Base-by-base conservation (phyloP, 805 yeast species). In the Schwanniomyces pseudopolymorphus region DNA sequence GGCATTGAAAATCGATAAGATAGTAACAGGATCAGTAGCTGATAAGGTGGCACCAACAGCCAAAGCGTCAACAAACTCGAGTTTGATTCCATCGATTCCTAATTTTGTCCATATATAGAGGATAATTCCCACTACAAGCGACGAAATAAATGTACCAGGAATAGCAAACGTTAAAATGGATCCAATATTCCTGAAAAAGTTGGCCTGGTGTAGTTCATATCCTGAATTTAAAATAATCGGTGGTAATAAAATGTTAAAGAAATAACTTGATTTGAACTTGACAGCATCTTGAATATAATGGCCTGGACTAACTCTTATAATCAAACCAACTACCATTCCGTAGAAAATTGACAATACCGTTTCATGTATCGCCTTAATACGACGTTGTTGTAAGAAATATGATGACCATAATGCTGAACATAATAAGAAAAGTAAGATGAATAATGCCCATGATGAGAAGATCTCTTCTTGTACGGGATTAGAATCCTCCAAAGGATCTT, bases 11-110 rank as follows among this genome's bases (percentile, higher is more conserved):
- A 94, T 94, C 11, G 98, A 90, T 55, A 94, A 71, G 59, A 94
- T 92, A 1, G 99, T 94, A 25, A 94, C 97, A 0, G 99, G 99
- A 66, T 94, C 99, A 1, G 99, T 94, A 17, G 99, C 99, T 2
- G 96, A 89, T 38, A 94, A 77, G 0, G 99, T 92, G 2, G 99
- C 99, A 20, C 99, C 99, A 14, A 94, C 96, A 0, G 97, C 92
- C 46, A 94, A 75, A 0, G 98, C 97, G 65, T 92, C 97, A n/a
- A 94, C 96, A 69, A 92, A 90, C 43, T 96, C 92, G 45, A 94
- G 81, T 51, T 83, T 72, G 33, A 94, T 81, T 36, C 92, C 89
- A 60, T 94, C 99, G 17, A 95, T 67, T 1, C 99, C 98, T 56
- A 94, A 64, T 5, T 89, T 80, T 0, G 99, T 89, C 95, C 97